Evolutionary conservation across 2,329 filamentous ascomycete species (phyloP), one percentile per base, ranked within the genome.

Genomic region (Neoarthrinium moseri): DNA sequence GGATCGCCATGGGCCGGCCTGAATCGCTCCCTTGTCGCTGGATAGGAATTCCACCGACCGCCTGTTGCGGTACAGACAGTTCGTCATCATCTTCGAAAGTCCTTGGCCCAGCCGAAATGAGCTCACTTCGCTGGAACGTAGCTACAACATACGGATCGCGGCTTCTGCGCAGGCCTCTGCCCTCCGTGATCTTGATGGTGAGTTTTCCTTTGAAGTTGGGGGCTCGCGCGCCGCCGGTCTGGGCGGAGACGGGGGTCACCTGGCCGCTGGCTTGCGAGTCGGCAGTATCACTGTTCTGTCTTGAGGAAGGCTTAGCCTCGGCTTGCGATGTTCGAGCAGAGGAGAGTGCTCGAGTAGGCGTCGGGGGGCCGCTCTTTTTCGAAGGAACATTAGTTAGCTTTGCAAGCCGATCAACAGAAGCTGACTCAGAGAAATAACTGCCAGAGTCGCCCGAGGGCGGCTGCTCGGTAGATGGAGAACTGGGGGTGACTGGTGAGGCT

Each of bases 61-160:
- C 73, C 56, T 71, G 77, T 54, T 77, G 80, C n/a, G 67, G 62
- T 27, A 66, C 59, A 20, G 71, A 53, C 47, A 76, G 61, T 45
- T 85, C 81, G 35, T 84, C 81, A 27, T 81, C 77, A 35, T 87
- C 84, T 24, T 77, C 74, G 20, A 77, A 69, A 45, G 75, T 74
- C 27, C 85, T 81, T 11, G 91, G 89, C 3, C 90, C 90, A 46
- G 89, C 86, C 1, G 94, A 97, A 46, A 99, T 96, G 57, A 95
- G 86, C 66, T 99, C 94, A 61, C 92, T 96, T 65, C 90, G 88
- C 66, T 99, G 94, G 61, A 97, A 99, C 21, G 96, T 91, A 48
- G 89, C 95, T 10, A 99, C 91, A 43, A 96, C 89, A 60, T 99
- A 99, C 1, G 94, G 94, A 59, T 96, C 89, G 48, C 84, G 83